A percentile compares a stretch with the other conserved stretches of the same genome.
These are phyloP conservation scores for Ricinus communis DNA, from an alignment of 345 rosid species.

Conservation along the genomic window DNA sequence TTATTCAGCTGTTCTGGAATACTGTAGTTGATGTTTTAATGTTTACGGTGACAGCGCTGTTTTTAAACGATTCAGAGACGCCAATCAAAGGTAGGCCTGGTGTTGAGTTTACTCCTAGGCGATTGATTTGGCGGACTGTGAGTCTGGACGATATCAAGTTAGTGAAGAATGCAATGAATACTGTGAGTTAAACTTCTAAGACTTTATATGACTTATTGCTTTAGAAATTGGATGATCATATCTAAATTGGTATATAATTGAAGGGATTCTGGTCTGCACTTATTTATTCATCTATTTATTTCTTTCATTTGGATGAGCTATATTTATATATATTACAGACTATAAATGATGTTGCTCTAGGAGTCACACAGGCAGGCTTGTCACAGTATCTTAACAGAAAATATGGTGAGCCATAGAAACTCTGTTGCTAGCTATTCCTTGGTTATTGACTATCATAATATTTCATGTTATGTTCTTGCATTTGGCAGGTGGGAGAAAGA, in stretches of 20 bases:
- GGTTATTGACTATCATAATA: no score
- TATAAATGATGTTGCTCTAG: slow-evolving; percentile 68
- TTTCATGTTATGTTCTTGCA: neutral
- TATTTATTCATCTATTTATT: no score
- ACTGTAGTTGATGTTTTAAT: slow-evolving; percentile 23
- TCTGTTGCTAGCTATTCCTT: slow-evolving; percentile 10
- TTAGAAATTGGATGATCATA: neutral
- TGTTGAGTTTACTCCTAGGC: slow-evolving; percentile 20
- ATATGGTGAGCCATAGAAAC: no score
- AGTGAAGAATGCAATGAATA: slow-evolving; percentile 35
- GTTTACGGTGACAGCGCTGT: slow-evolving; percentile 45
- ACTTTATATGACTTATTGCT: neutral
- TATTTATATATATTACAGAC: slow-evolving; percentile 61
- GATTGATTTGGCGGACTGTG: slow-evolving; percentile 31
- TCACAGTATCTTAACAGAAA: slow-evolving; percentile 54
- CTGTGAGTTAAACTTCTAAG: slow-evolving; percentile 23
- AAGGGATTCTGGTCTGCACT: neutral
- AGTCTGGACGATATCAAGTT: slow-evolving; percentile 38
- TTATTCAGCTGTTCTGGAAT: slow-evolving; percentile 24
- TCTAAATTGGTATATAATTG: no score
- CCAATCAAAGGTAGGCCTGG: slow-evolving; percentile 47
- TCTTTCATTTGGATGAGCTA: neutral
- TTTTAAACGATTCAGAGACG: slow-evolving; percentile 49
- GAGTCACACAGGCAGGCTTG: slow-evolving; percentile 70
- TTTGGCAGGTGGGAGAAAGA: slow-evolving; percentile 19